phyloP scores from a whole-genome alignment of 2,329 filamentous ascomycete genomes.

The Colletotrichum truncatum region DNA sequence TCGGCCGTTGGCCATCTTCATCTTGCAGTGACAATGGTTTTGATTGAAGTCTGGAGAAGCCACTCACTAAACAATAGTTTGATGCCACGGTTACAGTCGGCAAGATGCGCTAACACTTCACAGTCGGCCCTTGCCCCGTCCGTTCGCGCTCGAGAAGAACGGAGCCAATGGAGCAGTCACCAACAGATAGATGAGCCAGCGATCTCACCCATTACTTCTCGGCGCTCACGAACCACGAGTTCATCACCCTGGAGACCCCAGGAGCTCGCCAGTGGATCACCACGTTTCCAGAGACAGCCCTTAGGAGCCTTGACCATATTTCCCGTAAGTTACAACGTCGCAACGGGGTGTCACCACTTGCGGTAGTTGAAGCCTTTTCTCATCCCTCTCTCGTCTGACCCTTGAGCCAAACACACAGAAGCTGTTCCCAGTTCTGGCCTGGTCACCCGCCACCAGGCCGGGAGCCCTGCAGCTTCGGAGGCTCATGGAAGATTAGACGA shows the following conservation, averaged over 20 bases:
- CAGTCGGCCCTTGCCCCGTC: neutral
- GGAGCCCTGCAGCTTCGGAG: slow-evolving; percentile 16
- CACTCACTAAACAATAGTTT: neutral
- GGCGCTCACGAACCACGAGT: slow-evolving; percentile 22
- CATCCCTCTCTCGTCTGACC: slow-evolving; percentile 3
- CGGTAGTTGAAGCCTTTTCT: slow-evolving; percentile 9
- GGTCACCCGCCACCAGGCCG: slow-evolving; percentile 7
- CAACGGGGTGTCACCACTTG: slow-evolving; percentile 13
- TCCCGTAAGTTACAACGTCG: slow-evolving; percentile 26
- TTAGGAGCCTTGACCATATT: slow-evolving; percentile 11
- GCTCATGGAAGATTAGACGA: slow-evolving; percentile 28
- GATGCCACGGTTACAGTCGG: neutral
- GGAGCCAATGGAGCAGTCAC: neutral
- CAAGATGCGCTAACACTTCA: neutral
- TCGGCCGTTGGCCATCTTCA: neutral
- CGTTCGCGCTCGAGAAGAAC: neutral
- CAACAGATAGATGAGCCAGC: neutral
- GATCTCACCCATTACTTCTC: neutral
- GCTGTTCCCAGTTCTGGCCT: slow-evolving; percentile 20
- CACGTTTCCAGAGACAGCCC: slow-evolving; percentile 11
- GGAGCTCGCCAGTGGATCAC: slow-evolving; percentile 9
- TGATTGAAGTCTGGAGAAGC: neutral
- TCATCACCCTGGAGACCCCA: neutral
- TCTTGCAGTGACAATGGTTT: neutral
- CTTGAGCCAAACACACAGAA: neutral